Conservation (phyloP, 768 basidiomycete genomes). For the Leccinellum albellum region DNA sequence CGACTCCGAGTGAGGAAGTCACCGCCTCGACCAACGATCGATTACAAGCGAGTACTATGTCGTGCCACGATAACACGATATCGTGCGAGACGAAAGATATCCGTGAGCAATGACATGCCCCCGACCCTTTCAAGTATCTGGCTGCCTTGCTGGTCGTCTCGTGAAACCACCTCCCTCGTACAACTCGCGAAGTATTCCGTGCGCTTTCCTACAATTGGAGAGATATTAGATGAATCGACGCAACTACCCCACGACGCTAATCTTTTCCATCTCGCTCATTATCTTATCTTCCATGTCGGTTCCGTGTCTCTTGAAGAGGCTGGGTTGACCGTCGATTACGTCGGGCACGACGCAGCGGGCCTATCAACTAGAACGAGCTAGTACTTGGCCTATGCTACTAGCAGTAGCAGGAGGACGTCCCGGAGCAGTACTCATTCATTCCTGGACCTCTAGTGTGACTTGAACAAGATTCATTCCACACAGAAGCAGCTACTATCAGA, state of each 20-base stretch:
- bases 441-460: no score
- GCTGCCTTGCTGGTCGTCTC: conserved; percentile 51
- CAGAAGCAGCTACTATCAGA: no score
- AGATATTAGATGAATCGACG: neutral
- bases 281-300: conserved; percentile 49
- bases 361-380: conserved; percentile 5
- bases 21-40: neutral
- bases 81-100: neutral
- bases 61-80: neutral
- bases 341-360: conserved; percentile 18
- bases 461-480: no score
- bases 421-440: no score
- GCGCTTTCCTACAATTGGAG: conserved; percentile 46
- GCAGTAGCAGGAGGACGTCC: no score
- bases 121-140: conserved; percentile 27
- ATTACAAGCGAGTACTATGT: neutral
- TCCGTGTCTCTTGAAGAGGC: conserved; percentile 31
- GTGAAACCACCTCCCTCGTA: conserved; percentile 55
- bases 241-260: conserved; percentile 10
- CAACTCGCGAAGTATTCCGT: conserved; percentile 44
- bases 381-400: no score
- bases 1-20: no score
- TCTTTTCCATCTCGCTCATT: conserved; percentile 58
- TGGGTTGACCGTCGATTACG: conserved; percentile 18
- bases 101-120: no score